Base-by-base conservation (phyloP, 805 yeast genomes). In the Dipodascopsis tothii region DNA sequence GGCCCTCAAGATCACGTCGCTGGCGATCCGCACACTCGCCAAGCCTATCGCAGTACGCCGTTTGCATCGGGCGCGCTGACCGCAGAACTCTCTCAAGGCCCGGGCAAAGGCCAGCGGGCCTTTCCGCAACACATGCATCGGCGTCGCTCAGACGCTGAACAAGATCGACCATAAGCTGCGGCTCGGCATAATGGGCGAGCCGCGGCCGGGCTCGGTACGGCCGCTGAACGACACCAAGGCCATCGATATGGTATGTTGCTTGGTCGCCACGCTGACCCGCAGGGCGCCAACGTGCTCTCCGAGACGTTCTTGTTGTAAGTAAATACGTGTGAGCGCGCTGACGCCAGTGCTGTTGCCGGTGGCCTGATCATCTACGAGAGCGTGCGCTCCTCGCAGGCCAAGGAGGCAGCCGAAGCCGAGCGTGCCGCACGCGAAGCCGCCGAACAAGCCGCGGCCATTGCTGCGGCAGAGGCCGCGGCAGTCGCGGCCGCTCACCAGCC, bases 211-310 rank as follows among this genome's bases (percentile, higher is more conserved):
- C 3, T 74, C 73, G 54, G 73, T 84, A 5, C 72, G 94, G 38
- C 94, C 94, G 0, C 70, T 85, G 59, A 84, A 84, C 59, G 94
- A 84, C 53, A 75, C 78, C 9, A 80, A 77, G 56, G 95, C 95
- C 30, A 74, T 86, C 35, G 92, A 85, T 46, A 77, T 72, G 46
- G 50, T 45, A 9, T 5, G 21, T 19, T 6, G 16, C 2, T 3
- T 39, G 23, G 22, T 21, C n/a, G 28, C 21, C 5, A 6, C 11
- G 22, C 16, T 21, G 3, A 17, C 33, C 17, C 18, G 7, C 21
- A 46, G 51, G 95, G 94, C 1, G 92, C 94, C 35, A 81, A 73
- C 44, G 77, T 84, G 58, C 64, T 85, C 9, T 80, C 90, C 36
- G 95, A 85, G 60, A 60, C 78, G 25, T 81, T 85, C 56, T 77